Evolutionary conservation across 768 basidiomycete species (phyloP).

Genomic region (Lactarius sp.): DNA sequence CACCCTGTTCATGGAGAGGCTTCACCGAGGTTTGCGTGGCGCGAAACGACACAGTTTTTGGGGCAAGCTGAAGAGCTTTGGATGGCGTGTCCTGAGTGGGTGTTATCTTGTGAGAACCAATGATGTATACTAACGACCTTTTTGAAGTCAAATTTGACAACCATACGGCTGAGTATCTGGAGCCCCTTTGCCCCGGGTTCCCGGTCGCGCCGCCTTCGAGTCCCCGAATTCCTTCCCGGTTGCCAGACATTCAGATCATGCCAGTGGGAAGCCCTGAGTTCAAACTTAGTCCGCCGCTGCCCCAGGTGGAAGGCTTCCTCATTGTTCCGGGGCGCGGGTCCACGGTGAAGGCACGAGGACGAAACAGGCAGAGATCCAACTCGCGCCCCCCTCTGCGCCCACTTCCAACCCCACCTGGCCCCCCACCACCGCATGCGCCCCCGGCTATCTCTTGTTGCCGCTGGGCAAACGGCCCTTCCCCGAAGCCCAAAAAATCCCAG

Average conservation of each 20-base stretch:
- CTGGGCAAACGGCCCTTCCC: not conserved
- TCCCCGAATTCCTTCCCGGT: not conserved
- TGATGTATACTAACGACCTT: not conserved
- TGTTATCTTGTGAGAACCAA: not conserved
- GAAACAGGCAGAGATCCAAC: not conserved
- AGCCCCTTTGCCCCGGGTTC: slow-evolving; percentile 2
- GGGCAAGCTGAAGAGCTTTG: slow-evolving; percentile 5
- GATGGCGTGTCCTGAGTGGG: slow-evolving; percentile 14
- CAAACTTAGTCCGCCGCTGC: not conserved
- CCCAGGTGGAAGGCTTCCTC: slow-evolving; percentile 16
- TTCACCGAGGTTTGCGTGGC: slow-evolving; percentile 7
- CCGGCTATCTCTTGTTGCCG: not conserved
- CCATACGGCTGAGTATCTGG: not conserved
- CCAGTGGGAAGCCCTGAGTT: not conserved
- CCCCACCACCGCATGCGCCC: not conserved
- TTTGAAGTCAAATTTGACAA: not conserved
- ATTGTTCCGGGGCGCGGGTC: not conserved
- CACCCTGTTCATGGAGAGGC: not conserved
- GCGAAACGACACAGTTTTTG: not conserved
- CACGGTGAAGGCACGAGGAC: not conserved
- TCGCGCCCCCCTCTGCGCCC: not conserved
- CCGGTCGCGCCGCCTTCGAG: slow-evolving; percentile 14
- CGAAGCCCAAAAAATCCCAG: not conserved
- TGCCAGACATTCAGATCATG: slow-evolving; percentile 8
- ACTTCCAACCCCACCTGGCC: slow-evolving; percentile 12